Evolutionary conservation across 768 basidiomycete genomes (phyloP), one percentile per base, ranked within the genome.

Genomic region (Lactarius quietus): DNA sequence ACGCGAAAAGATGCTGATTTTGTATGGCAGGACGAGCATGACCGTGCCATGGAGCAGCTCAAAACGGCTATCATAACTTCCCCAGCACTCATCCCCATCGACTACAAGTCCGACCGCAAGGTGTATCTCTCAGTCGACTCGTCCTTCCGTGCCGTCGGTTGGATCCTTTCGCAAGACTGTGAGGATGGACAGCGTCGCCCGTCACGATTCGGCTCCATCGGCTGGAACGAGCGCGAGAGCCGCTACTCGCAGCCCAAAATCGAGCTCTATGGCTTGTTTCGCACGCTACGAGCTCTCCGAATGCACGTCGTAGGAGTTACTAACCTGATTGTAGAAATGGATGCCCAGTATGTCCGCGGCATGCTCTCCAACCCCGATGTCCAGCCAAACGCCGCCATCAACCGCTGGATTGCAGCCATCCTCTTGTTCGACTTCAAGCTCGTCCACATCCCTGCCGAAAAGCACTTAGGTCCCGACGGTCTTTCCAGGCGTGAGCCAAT

Each of bases 321-420:
- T 29, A 29, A 41, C 6, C 39, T 41, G 15, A 18, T 58, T 7
- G 28, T 65, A 76, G 76, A 80, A 64, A 75, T 78, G 26, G 2
- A 81, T 58, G 78, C 78, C 0, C 52, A 31, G 6, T 53, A 29
- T 23, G 20, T 53, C 2, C 52, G 26, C 8, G 52, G 52, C 1
- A 53, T 53, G 52, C 26, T 53, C 26, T 15, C 1, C 8, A 53
- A 53, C 26, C 52, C 52, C 52, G 12, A 53, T 10, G 76, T 1
- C 12, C 73, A 76, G 5, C 79, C 78, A 0, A 78, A 73, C 7
- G 20, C 52, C 1, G 52, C 52, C 14, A 53, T 26, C 1, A 82
- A 81, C 53, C 62, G 76, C 3, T 82, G 81, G 81, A 79, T 82
- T 38, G 73, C 74, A 0, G 75, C 68, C 1, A 79, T 82, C 10